Evolutionary conservation across 305 asterid genomes (phyloP), one percentile per base, ranked within the genome.

Genomic region (Ilex paraguariensis): DNA sequence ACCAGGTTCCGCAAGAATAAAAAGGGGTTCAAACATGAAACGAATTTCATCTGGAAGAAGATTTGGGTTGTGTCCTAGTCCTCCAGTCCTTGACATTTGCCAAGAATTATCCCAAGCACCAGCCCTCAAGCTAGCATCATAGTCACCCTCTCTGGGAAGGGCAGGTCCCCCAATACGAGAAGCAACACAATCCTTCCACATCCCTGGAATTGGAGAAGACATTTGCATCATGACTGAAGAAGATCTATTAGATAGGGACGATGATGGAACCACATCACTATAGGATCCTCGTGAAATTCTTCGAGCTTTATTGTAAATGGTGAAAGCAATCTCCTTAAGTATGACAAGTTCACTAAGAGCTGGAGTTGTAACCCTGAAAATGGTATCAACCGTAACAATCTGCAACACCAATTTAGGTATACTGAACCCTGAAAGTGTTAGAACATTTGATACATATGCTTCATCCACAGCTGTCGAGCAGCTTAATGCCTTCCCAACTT

Each of bases 111-210:
- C 99, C 98, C 99, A 94, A 63, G 87, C 71, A 70, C 88, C 85
- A 10, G 87, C 83, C 82, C 99, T 86, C 84, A 88, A 51, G 87
- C 84, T 91, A 64, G 93, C 71, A 71, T 94, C 99, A 69, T 88
- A 88, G 66, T 91, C 99, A 64, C 85, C 79, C 61, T 90, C 97
- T 76, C 98, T 89, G 73, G 84, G 95, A 64, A 79, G 91, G 70
- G 92, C 68, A 48, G 88, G 70, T 40, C 91, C 96, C 58, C 79
- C 76, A 57, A 79, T 75, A 57, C 99, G 87, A 74, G 95, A 71
- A 66, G 89, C 90, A 69, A 82, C 86, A 70, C 84, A 81, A 66
- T 94, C 99, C 79, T 94, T 94, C 99, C 99, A 94, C 94, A 91
- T 85, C 66, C 95, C 95, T 57, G 95, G 73, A 70, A 80, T 82